A percentile compares a stretch with the other conserved stretches of the same genome.
These are phyloP conservation scores for Aureobasidium lini DNA, from an alignment of 2,329 filamentous ascomycete genomes.

Conservation along the genomic window DNA sequence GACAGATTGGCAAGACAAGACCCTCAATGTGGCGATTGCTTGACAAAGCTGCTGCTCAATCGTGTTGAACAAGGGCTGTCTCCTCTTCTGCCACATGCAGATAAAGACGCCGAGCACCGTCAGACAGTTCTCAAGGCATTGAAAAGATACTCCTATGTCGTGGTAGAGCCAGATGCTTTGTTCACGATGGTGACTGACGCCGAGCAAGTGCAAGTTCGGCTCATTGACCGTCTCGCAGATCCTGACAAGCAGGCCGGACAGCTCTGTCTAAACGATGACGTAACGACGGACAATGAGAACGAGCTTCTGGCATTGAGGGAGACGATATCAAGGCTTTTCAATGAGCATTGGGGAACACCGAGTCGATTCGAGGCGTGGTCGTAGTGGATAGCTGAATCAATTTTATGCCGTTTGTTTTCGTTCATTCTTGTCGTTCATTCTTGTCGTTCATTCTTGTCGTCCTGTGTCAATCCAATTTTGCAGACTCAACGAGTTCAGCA, in stretches of 20 bases:
- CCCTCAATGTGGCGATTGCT: constrained; percentile 36
- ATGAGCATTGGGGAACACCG: constrained; percentile 24
- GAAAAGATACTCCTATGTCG: constrained; percentile 36
- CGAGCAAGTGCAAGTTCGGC: constrained; percentile 33
- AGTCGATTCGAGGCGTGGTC: constrained; percentile 19
- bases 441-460: neutral
- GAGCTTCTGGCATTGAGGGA: constrained; percentile 30
- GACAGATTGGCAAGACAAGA: constrained; percentile 32
- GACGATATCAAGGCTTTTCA: constrained; percentile 31
- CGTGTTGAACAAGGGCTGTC: constrained; percentile 29
- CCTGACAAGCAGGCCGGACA: constrained; percentile 31
- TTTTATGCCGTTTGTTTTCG: too few species aligned
- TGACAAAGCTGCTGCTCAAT: constrained; percentile 35
- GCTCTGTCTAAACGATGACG: constrained; percentile 39
- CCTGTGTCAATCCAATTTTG: constrained; percentile 4
- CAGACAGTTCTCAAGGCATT: constrained; percentile 25
- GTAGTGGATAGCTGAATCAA: neutral
- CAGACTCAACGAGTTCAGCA: neutral
- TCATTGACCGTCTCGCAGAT: constrained; percentile 31
- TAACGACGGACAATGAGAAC: constrained; percentile 30
- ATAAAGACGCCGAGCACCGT: constrained; percentile 28
- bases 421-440: too few species aligned
- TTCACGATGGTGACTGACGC: constrained; percentile 40
- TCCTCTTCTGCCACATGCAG: constrained; percentile 30
- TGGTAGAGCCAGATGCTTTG: constrained; percentile 34